These are phyloP conservation scores for Cladophialophora immunda DNA, from an alignment of 2,329 filamentous ascomycete genomes.

Conservation along the genomic window DNA sequence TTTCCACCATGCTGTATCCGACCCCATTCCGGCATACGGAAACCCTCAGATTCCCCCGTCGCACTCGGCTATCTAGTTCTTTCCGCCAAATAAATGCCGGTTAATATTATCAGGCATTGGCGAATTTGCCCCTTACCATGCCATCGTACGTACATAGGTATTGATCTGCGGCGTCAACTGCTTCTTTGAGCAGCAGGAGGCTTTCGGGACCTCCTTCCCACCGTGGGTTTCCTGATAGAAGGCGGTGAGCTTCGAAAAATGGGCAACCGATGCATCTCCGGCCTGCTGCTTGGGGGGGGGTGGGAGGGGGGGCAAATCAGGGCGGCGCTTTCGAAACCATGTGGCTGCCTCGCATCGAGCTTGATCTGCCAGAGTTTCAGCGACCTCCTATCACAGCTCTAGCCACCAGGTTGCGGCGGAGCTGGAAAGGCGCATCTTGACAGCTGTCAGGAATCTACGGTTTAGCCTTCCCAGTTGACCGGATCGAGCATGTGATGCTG, in stretches of 20 bases:
- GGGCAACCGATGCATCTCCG: background rate
- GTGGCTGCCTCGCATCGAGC: conserved; percentile 8
- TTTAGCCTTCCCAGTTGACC: background rate
- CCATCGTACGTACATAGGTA: background rate
- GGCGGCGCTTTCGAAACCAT: background rate
- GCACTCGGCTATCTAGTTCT: conserved; percentile 23
- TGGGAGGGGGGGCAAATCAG: background rate
- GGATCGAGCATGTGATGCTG: conserved; percentile 17
- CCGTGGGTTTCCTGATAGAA: background rate
- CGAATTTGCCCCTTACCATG: background rate
- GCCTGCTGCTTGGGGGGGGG: too few species aligned
- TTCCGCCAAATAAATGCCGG: background rate
- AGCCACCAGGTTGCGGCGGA: background rate
- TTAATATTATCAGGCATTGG: background rate
- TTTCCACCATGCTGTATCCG: background rate
- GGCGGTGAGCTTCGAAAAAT: background rate
- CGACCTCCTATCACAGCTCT: background rate
- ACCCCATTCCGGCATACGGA: conserved; percentile 1
- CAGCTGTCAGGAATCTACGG: conserved; percentile 31
- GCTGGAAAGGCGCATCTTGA: conserved; percentile 22
- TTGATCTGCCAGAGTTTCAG: background rate
- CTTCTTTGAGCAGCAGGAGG: background rate
- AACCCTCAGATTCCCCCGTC: conserved; percentile 19
- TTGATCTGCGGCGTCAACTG: background rate
- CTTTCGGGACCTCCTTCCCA: background rate